A percentile compares a stretch with the other conserved stretches of the same genome.
These are phyloP conservation scores for Mrakia frigida DNA, from an alignment of 768 basidiomycete genomes.

Conservation along the genomic window DNA sequence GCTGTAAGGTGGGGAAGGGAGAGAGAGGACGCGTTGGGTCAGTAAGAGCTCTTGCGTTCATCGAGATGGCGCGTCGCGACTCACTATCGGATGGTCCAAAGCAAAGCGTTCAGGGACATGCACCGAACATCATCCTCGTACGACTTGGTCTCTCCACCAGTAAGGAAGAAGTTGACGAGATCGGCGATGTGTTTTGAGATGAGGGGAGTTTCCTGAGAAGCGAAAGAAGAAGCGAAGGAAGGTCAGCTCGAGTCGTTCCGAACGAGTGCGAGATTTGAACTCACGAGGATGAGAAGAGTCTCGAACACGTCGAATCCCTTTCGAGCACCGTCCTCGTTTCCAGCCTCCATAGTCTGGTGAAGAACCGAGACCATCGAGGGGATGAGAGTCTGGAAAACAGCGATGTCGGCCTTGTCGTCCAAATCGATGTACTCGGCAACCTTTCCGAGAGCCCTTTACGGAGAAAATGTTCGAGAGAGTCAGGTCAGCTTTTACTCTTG, in stretches of 20 bases:
- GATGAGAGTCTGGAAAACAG: conserved; percentile 78
- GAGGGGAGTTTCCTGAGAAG: conserved; percentile 80
- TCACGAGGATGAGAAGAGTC: conserved; percentile 83
- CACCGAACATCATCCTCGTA: conserved; percentile 77
- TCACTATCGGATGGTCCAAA: conserved; percentile 95
- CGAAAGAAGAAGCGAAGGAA: not conserved
- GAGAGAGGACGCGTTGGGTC: conserved; percentile 4
- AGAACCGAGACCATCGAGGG: conserved; percentile 85
- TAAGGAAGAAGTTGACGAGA: conserved; percentile 80
- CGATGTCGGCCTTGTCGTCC: conserved; percentile 81
- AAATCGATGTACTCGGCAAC: conserved; percentile 86
- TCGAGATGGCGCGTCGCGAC: conserved; percentile 38
- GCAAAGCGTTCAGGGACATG: conserved; percentile 84
- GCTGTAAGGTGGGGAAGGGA: conserved; percentile 47
- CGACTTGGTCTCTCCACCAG: conserved; percentile 68
- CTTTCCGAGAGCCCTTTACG: conserved; percentile 62
- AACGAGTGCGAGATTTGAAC: conserved; percentile 38
- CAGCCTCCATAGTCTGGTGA: conserved; percentile 69
- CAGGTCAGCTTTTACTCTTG: not conserved
- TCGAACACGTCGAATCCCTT: conserved; percentile 93
- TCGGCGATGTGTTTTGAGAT: conserved; percentile 81
- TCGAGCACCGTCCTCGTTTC: conserved; percentile 74
- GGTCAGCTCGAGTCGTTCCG: not conserved
- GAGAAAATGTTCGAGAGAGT: not conserved
- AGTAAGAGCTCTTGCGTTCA: not conserved